A percentile compares a stretch with the other conserved stretches of the same genome.
phyloP scores from a whole-genome alignment of 2,329 filamentous ascomycete genomes.

The Diaporthe vexans region DNA sequence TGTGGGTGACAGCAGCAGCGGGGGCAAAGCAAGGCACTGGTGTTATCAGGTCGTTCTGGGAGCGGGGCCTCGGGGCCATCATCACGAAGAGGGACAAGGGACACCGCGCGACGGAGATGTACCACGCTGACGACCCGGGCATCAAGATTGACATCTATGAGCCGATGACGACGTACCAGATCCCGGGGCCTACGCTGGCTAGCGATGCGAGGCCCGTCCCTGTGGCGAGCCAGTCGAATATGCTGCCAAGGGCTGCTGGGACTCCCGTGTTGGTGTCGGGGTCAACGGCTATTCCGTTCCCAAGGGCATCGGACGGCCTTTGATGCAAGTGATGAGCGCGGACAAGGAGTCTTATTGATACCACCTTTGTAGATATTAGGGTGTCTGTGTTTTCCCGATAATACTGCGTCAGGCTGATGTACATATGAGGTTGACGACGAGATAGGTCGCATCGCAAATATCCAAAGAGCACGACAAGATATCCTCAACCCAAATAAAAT shows the following conservation, averaged over 20 bases:
- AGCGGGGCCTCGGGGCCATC: slow-evolving; percentile 27
- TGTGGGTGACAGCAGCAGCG: slow-evolving; percentile 46
- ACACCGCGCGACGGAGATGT: slow-evolving; percentile 45
- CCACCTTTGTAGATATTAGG: not conserved
- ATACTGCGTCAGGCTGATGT: not conserved
- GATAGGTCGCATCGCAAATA: not conserved
- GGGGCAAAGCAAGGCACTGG: not conserved
- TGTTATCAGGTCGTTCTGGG: not conserved
- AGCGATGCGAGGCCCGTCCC: slow-evolving; percentile 46
- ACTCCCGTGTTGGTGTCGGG: slow-evolving; percentile 47
- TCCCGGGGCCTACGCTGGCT: slow-evolving; percentile 49
- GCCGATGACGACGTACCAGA: slow-evolving; percentile 44
- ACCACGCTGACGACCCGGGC: slow-evolving; percentile 45
- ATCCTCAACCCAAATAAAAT: not conserved
- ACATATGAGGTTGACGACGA: not conserved
- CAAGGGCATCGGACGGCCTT: not conserved
- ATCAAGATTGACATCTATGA: slow-evolving; percentile 46
- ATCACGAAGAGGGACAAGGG: slow-evolving; percentile 19
- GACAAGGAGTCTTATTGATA: not conserved
- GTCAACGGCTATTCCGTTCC: slow-evolving; percentile 44
- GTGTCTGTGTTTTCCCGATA: too few relatives aligned
- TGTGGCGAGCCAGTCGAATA: slow-evolving; percentile 44
- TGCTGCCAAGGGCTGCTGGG: slow-evolving; percentile 42
- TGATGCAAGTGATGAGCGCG: rapidly evolving
- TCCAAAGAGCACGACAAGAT: not conserved